These are phyloP conservation scores for Spergularia bocconei DNA, from an alignment of 148 eudicot genomes.

Conservation along the genomic window DNA sequence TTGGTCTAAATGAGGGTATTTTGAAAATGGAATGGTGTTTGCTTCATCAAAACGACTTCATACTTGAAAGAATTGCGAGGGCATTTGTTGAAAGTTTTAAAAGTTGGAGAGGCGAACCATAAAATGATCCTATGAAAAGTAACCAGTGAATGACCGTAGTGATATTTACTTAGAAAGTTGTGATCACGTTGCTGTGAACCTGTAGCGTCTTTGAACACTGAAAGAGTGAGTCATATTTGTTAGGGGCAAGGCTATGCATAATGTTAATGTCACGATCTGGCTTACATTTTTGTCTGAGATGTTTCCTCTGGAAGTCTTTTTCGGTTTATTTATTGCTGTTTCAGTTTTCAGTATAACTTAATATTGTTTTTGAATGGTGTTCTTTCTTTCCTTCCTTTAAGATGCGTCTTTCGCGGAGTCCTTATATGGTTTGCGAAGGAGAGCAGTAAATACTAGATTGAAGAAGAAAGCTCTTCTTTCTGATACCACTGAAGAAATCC, in stretches of 20 bases:
- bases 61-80: neutral
- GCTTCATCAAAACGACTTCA: neutral
- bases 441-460: conserved; percentile 54
- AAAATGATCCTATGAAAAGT: neutral
- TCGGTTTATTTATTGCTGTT: neutral
- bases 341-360: neutral
- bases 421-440: conserved; percentile 90
- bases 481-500: conserved; percentile 42
- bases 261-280: too few relatives aligned
- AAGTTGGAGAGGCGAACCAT: neutral
- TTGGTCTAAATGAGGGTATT: neutral
- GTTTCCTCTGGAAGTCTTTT: neutral
- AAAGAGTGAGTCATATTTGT: neutral
- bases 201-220: neutral
- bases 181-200: neutral
- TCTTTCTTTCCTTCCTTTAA: conserved; percentile 31
- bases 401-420: conserved; percentile 97
- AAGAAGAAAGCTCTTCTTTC: conserved; percentile 43
- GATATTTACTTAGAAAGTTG: neutral
- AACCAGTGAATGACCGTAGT: neutral
- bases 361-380: conserved; percentile 9
- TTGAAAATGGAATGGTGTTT: neutral
- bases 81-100: neutral
- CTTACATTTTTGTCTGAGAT: neutral
- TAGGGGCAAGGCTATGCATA: too few relatives aligned